These are phyloP conservation scores for Amaranthus tricolor DNA, from an alignment of 179 eudicot genomes.

Conservation along the genomic window DNA sequence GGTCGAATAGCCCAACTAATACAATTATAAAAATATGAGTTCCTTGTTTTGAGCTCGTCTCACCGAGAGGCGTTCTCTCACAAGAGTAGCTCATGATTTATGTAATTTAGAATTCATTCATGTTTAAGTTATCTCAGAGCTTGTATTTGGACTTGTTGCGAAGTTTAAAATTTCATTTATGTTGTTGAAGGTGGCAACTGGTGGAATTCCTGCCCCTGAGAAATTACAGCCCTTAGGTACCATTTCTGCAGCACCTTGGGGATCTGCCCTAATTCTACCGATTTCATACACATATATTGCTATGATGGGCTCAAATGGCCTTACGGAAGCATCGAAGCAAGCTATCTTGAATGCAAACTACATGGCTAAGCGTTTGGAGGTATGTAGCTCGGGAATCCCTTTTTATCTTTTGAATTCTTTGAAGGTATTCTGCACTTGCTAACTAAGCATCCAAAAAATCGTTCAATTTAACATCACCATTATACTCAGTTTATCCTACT, in stretches of 20 bases:
- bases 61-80: no score
- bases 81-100: no score
- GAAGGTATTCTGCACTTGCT: no score
- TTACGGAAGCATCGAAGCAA: constrained; percentile 93
- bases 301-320: constrained; percentile 94
- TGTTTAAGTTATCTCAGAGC: background rate
- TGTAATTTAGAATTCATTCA: no score
- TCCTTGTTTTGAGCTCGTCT: no score
- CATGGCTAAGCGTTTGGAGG: constrained; percentile 99
- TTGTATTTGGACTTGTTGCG: background rate
- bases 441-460: background rate
- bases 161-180: constrained; percentile 9
- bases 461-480: background rate
- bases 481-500: background rate
- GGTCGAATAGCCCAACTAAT: no score
- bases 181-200: constrained; percentile 68
- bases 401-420: background rate
- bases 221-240: constrained; percentile 71
- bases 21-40: no score
- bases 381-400: constrained; percentile 22
- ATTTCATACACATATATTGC: constrained; percentile 92
- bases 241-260: constrained; percentile 97
- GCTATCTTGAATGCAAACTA: constrained; percentile 94
- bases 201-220: constrained; percentile 90
- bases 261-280: constrained; percentile 92